Base-by-base conservation (phyloP, 2,329 filamentous ascomycete species). In the Blastomyces gilchristii region DNA sequence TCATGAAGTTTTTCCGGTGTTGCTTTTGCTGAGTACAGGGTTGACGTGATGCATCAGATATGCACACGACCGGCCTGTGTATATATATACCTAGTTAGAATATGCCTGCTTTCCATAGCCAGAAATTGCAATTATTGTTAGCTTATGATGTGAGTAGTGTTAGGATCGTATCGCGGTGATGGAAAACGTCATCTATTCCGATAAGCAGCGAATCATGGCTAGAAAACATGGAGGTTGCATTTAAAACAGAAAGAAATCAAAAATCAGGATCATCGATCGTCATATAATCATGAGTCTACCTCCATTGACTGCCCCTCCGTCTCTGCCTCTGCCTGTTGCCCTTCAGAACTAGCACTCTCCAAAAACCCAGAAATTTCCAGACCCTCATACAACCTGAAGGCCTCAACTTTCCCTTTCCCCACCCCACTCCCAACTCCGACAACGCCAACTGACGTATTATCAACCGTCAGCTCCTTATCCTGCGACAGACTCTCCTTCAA, bases 401-500 rank as follows among this genome's bases (percentile, higher is more conserved):
- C 84, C 82, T 97, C 90, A 41, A 88, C 68, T 69, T 78, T 80
- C 58, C 71, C 78, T 76, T 82, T 83, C 74, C 80, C 81, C 62
- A 79, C 76, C 63, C 79, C 75, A 57, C 71, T 78, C 58, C 83
- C 79, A 58, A 85, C 69, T 11, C 92, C 92, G 28, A 92, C 89
- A 65, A 97, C 82, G 47, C 90, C 92, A 62, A 99, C 85, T 69
- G 91, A 96, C 62, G 92, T 96, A 80, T 99, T 99, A 76, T 97
- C 94, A 50, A 97, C 85, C 62, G 93, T 97, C 75, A 99, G 80
- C 83, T 97, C 92, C 82, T 95, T 96, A 79, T 99, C 94, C 83
- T 97, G 93, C 63, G 90, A 89, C 75, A 99, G 80, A 70, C 89
- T 96, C 82, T 99, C 94, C 83, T 96, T 96, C 74, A 99, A 81